Base-by-base conservation (phyloP, 352 stramenopile genomes). In the Phytophthora quininea region DNA sequence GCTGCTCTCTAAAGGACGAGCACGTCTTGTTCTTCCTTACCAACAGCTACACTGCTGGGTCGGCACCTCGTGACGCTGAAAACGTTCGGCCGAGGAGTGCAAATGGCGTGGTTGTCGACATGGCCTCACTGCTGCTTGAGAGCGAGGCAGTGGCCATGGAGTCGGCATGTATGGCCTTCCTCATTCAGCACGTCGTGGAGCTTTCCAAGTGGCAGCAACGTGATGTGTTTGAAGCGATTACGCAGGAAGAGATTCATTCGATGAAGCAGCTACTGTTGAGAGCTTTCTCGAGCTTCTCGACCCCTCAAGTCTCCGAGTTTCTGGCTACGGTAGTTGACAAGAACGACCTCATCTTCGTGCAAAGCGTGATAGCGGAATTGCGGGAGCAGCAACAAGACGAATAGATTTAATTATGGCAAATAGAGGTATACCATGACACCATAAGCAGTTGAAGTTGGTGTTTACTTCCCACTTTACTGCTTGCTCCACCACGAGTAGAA, bases 401-500 rank as follows among this genome's bases (percentile, higher is more conserved):
- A 54, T 71, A 73, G 57, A 73, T 48, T 43, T 30, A 61, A 24
- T 24, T 62, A 66, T 53, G 55, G 48, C 19, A 55, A 55, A 54
- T 67, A 67, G 59, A 67, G 15, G 30, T 15, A 29, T 30, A 38
- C 37, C 12, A 24, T 24, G 19, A 24, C 19, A 24, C 19, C 19
- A 24, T 24, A 24, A 24, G 19, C 19, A 24, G 19, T 24, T 24
- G 19, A 24, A 24, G 19, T 24, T 24, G 19, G 19, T 24, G 19
- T 24, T 24, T 24, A 24, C 19, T 24, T 24, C 19, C 19, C 19
- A 24, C 19, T 24, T 24, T 48, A 69, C 46, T 70, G 82, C 24
- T 66, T 48, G 10, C 74, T 80, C 83, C 83, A 90, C 80, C 83
- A 91, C 7, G 71, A 69, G 63, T 90, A 91, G 49, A 91, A 91